Evolutionary conservation across 2,329 filamentous ascomycete species (phyloP), one percentile per base, ranked within the genome.

Genomic region (Phaeosphaeria sp.): DNA sequence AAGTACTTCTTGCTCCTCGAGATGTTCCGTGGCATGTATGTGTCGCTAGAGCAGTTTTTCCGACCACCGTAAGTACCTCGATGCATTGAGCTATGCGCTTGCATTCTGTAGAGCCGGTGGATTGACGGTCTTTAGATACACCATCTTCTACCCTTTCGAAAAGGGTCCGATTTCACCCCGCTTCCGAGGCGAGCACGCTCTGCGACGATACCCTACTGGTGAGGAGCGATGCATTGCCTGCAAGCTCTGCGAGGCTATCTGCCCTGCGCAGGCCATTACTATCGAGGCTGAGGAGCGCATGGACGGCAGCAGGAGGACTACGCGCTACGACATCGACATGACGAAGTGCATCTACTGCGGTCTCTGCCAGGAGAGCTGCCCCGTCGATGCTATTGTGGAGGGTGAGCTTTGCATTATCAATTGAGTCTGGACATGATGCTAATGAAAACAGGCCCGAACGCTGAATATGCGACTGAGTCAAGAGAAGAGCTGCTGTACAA

Each of bases 331-430:
- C 79, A 97, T 99, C 77, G 95, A 99, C 82, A 99, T 99, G 95
- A 98, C 95, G 75, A 99, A 99, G 86, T 99, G 95, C 84, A 99
- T 99, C 81, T 99, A 98, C 88, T 98, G 95, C 79, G 95, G 95
- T 51, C 96, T 96, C 83, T 98, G 95, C 87, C 94, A 97, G 84
- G 95, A 99, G 84, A 96, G 92, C 66, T 99, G 95, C 83, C 95
- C 95, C 45, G 95, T 99, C 54, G 95, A 99, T 81, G 95, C 95
- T 59, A 99, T 92, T 79, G 89, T 92, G 57, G 89, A 91, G 78
- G 86, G 85, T 86, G 75, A 74, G 83, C 78, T 6, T 43, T 3
- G 15, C n/a, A 46, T 6, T 25, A n/a, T 46, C 6, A 5, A 8
- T 1, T 25, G 18, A 13, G 6, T 25, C 1, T 46, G 6, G 5